Base-by-base conservation (phyloP, 2,329 filamentous ascomycete genomes). In the Raffaelea ambrosiae region DNA sequence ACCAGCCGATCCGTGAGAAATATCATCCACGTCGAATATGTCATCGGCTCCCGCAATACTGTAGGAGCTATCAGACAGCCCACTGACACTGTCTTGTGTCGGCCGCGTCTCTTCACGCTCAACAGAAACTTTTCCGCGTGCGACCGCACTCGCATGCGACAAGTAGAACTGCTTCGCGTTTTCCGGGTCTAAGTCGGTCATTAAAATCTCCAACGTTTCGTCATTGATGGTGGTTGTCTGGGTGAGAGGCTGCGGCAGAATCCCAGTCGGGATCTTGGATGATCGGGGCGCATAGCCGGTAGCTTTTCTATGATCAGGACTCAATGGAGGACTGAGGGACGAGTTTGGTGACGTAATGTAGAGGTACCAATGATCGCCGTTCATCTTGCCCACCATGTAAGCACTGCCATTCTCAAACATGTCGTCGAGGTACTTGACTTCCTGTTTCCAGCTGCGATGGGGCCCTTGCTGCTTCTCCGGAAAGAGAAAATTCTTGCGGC, bases 321-420 rank as follows among this genome's bases (percentile, higher is more conserved):
- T 95, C 26, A 82, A 74, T 48, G 91, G 90, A 5, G 90, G 89
- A 1, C 90, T 95, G 55, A 94, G 73, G 47, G 79, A 72, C 43
- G 79, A 83, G 63, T 85, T 83, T 18, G 93, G 91, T 45, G 88
- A 88, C 13, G 93, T 97, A 59, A 97, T 83, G 70, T 98, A 98
- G 48, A 98, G 73, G 64, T 97, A 97, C 93, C 93, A 98, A 60
- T 98, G 93, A 66, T 98, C 93, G 50, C 93, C 91, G 58, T 98
- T 98, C 91, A 97, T 97, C 71, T 96, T 97, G 61, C 93, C 93
- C 55, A 98, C 94, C 90, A 97, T 95, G 67, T 98, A 98, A 44
- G 93, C 93, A 66, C 91, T 97, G 48, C 93, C 93, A 48, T 87
- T 84, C 52, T 86, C 75, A 63, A 98, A 96, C 66, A 90, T 87